These are phyloP conservation scores for Komagataella kurtzmanii DNA, from an alignment of 805 yeast genomes.

Conservation along the genomic window DNA sequence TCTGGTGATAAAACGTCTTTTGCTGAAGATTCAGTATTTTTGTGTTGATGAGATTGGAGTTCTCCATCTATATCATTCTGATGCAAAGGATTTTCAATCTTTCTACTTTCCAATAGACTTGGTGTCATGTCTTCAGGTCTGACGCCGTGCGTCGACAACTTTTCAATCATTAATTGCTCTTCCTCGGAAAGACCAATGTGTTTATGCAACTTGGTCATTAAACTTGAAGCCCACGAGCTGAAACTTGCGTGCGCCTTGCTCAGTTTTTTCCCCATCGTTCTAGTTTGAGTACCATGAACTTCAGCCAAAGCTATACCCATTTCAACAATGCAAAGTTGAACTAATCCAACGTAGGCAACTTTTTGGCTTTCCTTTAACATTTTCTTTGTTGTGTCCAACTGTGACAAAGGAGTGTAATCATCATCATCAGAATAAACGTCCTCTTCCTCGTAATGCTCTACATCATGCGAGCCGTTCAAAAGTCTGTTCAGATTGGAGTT, in stretches of 20 bases:
- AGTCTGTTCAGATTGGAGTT: constrained; percentile 17
- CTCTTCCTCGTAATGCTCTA: constrained; percentile 13
- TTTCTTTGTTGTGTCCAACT: constrained; percentile 66
- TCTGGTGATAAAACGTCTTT: constrained; percentile 16
- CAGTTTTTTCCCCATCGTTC: constrained; percentile 43
- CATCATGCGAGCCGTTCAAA: constrained; percentile 9
- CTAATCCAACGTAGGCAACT: constrained; percentile 83
- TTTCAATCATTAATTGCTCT: constrained; percentile 81
- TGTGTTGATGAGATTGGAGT: constrained; percentile 8
- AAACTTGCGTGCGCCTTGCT: constrained; percentile 62
- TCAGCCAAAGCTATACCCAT: constrained; percentile 73
- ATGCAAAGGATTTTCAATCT: constrained; percentile 36
- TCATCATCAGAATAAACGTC: constrained; percentile 17
- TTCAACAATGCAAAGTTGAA: constrained; percentile 60
- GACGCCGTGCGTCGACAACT: constrained; percentile 73
- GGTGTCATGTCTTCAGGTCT: constrained; percentile 57
- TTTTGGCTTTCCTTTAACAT: constrained; percentile 76
- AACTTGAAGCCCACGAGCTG: constrained; percentile 72
- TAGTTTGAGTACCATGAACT: constrained; percentile 36
- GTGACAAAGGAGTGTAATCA: constrained; percentile 38
- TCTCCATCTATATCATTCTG: constrained; percentile 8
- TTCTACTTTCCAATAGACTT: constrained; percentile 38
- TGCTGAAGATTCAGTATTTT: background rate
- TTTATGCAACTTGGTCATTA: constrained; percentile 57
- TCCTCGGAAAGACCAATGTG: constrained; percentile 71